phyloP scores from a whole-genome alignment of 1,284 basidiomycete genomes.

The Irpex lacteus region DNA sequence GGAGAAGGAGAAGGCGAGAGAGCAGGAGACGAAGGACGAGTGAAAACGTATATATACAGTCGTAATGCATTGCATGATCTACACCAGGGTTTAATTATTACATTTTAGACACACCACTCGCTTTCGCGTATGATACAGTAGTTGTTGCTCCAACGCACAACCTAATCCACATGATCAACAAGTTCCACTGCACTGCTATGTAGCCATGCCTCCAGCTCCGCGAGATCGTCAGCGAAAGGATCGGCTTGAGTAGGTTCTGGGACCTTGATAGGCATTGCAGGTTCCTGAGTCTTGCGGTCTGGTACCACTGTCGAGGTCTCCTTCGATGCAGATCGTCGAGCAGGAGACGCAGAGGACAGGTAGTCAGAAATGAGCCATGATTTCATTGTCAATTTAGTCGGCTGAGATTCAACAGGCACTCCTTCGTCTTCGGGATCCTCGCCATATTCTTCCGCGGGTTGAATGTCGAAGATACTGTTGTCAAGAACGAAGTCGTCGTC shows the following conservation, averaged over 20 bases:
- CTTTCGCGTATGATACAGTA: neutral
- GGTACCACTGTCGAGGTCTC: neutral
- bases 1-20: constrained; percentile 5
- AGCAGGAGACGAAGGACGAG: constrained; percentile 1
- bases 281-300: neutral
- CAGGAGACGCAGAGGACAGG: neutral
- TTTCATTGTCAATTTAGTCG: neutral
- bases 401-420: no score
- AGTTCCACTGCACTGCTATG: constrained; percentile 41
- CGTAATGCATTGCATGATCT: constrained; percentile 1
- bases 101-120: constrained; percentile 14
- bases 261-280: neutral
- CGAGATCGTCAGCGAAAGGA: constrained; percentile 21
- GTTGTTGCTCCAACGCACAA: neutral
- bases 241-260: neutral
- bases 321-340: neutral
- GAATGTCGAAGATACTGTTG: constrained; percentile 30
- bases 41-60: neutral
- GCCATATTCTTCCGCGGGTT: neutral
- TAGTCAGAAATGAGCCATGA: neutral
- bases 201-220: constrained; percentile 48
- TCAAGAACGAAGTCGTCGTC: constrained; percentile 35
- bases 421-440: no score
- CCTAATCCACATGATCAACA: constrained; percentile 21
- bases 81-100: constrained; percentile 3